A percentile compares a stretch with the other conserved stretches of the same genome.
phyloP scores from a whole-genome alignment of 768 basidiomycete genomes.

The Naganishia onofrii region DNA sequence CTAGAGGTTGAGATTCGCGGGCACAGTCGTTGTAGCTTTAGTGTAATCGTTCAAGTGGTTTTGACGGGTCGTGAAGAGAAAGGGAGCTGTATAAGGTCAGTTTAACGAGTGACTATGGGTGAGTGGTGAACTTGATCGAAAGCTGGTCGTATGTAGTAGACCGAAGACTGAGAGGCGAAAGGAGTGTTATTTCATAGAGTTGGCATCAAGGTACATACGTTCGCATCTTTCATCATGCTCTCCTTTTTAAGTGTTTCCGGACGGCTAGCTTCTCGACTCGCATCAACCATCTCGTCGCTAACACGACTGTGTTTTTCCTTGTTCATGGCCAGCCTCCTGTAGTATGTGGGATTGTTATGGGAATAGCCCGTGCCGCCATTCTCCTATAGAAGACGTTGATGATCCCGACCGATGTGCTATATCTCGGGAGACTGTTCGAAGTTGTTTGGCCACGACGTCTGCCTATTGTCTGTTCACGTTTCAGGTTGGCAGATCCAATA shows the following conservation, averaged over 20 bases:
- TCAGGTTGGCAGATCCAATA: conserved; percentile 5
- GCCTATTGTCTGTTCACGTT: conserved; percentile 7
- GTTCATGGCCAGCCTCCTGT: neutral
- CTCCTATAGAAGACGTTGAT: neutral
- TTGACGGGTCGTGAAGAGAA: neutral
- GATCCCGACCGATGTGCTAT: neutral
- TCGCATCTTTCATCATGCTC: neutral
- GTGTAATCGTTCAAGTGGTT: neutral
- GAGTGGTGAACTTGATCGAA: conserved; percentile 12
- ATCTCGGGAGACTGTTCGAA: neutral
- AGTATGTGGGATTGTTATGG: neutral
- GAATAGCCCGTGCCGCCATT: too few relatives aligned
- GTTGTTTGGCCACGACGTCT: neutral
- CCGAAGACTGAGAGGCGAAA: neutral
- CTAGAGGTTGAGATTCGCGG: neutral
- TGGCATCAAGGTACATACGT: conserved; percentile 7
- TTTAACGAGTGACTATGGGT: conserved; percentile 23
- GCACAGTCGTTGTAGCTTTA: neutral
- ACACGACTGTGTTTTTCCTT: neutral
- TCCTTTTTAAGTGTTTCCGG: neutral
- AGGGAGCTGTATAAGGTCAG: conserved; percentile 15
- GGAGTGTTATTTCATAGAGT: neutral
- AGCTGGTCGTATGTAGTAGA: neutral
- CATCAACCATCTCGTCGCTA: neutral
- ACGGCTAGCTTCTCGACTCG: neutral